Percentiles rank a stretch among this genome's conserved stretches.
phyloP scores from a whole-genome alignment of 1,284 basidiomycete genomes.

The Ustilago crameri region DNA sequence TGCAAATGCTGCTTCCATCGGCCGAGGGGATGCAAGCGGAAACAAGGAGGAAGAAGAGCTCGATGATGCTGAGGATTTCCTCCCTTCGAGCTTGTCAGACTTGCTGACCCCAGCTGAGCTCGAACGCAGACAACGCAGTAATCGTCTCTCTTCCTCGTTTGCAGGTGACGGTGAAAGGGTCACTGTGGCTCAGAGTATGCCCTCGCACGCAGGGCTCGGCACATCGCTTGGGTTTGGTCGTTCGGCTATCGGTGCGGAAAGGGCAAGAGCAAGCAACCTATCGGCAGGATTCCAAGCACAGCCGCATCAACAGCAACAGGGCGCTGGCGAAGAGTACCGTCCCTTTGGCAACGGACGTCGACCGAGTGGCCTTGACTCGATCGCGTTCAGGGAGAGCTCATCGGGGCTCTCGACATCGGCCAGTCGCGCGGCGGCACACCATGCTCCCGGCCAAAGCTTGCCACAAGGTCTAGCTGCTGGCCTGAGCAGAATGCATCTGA shows the following conservation, averaged over 20 bases:
- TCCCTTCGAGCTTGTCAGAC: slow-evolving; percentile 65
- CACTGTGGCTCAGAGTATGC: slow-evolving; percentile 56
- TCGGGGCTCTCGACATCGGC: slow-evolving; percentile 25
- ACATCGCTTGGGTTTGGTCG: slow-evolving; percentile 35
- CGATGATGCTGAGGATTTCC: slow-evolving; percentile 71
- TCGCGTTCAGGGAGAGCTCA: slow-evolving; percentile 30
- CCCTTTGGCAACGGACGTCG: slow-evolving; percentile 20
- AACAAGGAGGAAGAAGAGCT: slow-evolving; percentile 42
- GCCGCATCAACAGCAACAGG: slow-evolving; percentile 26
- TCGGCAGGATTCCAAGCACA: slow-evolving; percentile 42
- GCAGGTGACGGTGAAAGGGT: slow-evolving; percentile 29
- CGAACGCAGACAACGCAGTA: slow-evolving; percentile 53
- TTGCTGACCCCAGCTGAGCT: slow-evolving; percentile 66
- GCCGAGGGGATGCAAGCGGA: slow-evolving; percentile 2
- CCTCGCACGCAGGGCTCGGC: slow-evolving; percentile 36
- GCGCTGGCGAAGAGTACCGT: slow-evolving; percentile 15
- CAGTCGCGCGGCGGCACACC: slow-evolving; percentile 68
- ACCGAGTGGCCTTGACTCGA: slow-evolving; percentile 29
- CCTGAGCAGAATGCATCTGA: slow-evolving; percentile 81
- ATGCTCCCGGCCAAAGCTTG: slow-evolving; percentile 85
- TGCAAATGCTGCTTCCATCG: slow-evolving; percentile 5
- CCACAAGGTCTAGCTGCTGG: slow-evolving; percentile 87
- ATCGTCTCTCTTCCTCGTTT: slow-evolving; percentile 38
- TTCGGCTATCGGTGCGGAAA: slow-evolving; percentile 28
- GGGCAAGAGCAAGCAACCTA: slow-evolving; percentile 40